Conservation (phyloP, 805 yeast species). For the Scheffersomyces ergatensis region DNA sequence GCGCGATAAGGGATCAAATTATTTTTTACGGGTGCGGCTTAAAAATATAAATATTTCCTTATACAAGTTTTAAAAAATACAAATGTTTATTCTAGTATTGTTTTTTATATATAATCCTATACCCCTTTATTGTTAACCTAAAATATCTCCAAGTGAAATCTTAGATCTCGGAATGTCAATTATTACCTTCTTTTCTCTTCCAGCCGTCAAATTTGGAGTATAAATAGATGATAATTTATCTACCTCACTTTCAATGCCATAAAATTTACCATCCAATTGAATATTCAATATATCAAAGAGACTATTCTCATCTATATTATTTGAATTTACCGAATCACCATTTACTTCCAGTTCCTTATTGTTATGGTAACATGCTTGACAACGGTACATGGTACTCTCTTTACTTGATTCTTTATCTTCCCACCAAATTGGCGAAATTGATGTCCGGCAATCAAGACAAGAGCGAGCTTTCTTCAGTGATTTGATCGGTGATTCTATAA, state of each 20-base stretch:
- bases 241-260: conserved; percentile 24
- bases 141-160: conserved; percentile 19
- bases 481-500: too few relatives aligned
- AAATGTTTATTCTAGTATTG: too few relatives aligned
- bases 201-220: neutral
- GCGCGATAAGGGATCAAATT: too few relatives aligned
- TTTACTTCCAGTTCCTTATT: neutral
- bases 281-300: conserved; percentile 21
- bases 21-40: too few relatives aligned
- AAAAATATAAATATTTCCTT: too few relatives aligned
- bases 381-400: conserved; percentile 6
- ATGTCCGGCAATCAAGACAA: conserved; percentile 22
- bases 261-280: conserved; percentile 30
- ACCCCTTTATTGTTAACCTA: too few relatives aligned
- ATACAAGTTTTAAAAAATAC: too few relatives aligned
- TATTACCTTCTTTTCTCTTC: neutral
- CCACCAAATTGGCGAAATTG: conserved; percentile 41
- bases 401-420: conserved; percentile 1
- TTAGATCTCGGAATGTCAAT: conserved; percentile 9
- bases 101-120: too few relatives aligned
- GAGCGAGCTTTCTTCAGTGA: neutral
- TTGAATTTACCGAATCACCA: neutral
- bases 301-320: conserved; percentile 6
- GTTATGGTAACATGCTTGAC: conserved; percentile 33
- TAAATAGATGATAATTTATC: conserved; percentile 15